Base-by-base conservation (phyloP, 805 yeast species). In the Nakazawaea pomicola region DNA sequence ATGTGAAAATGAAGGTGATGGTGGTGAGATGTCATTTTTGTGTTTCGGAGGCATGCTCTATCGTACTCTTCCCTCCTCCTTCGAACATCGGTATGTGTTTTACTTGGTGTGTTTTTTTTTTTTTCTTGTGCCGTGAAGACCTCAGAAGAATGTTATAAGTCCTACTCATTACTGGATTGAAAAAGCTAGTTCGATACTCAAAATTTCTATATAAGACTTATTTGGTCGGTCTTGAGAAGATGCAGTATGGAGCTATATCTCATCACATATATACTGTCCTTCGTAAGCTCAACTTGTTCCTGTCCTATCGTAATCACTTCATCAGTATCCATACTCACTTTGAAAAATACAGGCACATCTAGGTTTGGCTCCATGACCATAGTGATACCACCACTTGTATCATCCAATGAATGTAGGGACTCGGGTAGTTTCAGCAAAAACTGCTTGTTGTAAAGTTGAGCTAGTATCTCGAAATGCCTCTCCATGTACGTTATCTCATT, bases 361-460 rank as follows among this genome's bases (percentile, higher is more conserved):
- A 84, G 50, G 36, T 85, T 85, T 0, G 98, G 98, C 46, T 70
- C 72, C 12, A 78, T 83, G 2, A 91, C 68, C 98, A 93, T 90
- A 7, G 76, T 68, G 11, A 81, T 57, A 11, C 74, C 76, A 19
- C 82, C 86, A 10, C 78, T 70, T 2, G 74, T 74, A 49, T 88
- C 96, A 52, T 89, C 95, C 44, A 93, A 65, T 4, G 80, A 76
- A 36, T 83, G 88, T 37, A 88, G 61, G 29, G 72, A 69, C 15
- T 68, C 72, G 0, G 97, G 96, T 49, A 90, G 62, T 41, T 74
- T 70, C 44, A 68, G 66, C 43, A 91, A 63, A 49, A 88, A 85
- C 41, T 83, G 74, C 20, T 69, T 64, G 53, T 80, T 77, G 64
- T 87, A 85, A 12, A 87, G 72, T 40, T 76, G 75, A 12, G 78